Conservation (phyloP, 2,329 filamentous ascomycete genomes). For the Trichoderma hamatum region DNA sequence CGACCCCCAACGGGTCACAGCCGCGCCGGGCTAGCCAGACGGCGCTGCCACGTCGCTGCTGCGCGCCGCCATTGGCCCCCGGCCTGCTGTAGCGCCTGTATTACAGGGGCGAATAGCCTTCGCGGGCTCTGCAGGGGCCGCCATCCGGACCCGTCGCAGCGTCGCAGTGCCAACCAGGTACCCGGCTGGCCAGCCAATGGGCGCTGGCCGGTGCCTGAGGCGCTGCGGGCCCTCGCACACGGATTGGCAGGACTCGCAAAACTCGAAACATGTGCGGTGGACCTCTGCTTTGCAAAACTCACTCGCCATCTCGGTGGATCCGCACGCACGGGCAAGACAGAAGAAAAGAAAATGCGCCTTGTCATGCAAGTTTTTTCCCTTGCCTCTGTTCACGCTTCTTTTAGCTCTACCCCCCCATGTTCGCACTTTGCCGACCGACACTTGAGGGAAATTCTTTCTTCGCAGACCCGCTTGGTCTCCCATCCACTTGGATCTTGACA, state of each 20-base stretch:
- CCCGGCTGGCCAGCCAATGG: conserved; percentile 36
- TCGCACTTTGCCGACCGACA: conserved; percentile 2
- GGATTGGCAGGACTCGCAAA: conserved; percentile 6
- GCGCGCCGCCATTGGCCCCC: conserved; percentile 21
- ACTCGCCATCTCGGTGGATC: conserved; percentile 17
- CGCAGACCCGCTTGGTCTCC: conserved; percentile 20
- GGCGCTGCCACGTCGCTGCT: conserved; percentile 24
- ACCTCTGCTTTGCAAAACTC: conserved; percentile 16
- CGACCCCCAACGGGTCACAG: conserved; percentile 15
- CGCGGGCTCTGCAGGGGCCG: conserved; percentile 25
- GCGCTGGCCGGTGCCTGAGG: conserved; percentile 33
- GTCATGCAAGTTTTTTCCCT: conserved; percentile 17
- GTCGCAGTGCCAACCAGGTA: conserved; percentile 36
- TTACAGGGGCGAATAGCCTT: conserved; percentile 25
- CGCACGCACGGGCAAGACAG: neutral
- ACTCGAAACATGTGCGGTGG: conserved; percentile 20
- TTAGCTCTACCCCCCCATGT: neutral
- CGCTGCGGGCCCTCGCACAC: conserved; percentile 9
- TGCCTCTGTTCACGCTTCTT: neutral
- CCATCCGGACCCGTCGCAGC: conserved; percentile 22
- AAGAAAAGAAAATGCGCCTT: conserved; percentile 14
- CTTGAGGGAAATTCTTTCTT: conserved; percentile 14
- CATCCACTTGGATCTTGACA: conserved; percentile 22
- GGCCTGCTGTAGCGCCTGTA: conserved; percentile 16
- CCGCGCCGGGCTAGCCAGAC: conserved; percentile 18